Evolutionary conservation across 768 basidiomycete genomes (phyloP).

Genomic region (Stropharia rugosoannulata): DNA sequence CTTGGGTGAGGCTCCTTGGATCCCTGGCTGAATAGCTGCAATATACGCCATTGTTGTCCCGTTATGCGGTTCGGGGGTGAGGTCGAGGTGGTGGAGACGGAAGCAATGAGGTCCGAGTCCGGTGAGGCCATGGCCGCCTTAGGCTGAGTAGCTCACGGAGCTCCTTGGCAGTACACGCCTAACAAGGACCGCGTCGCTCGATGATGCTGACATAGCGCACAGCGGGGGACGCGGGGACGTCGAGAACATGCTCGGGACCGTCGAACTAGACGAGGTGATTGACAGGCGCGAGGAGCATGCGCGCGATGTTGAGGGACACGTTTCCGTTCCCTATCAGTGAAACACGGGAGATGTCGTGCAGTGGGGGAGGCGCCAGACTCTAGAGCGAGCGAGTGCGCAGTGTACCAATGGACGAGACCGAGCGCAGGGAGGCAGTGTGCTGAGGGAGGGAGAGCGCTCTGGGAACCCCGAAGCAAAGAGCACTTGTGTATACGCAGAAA

Average conservation of each 20-base stretch:
- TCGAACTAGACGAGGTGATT: slow-evolving; percentile 68
- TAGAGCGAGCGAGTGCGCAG: too few species aligned
- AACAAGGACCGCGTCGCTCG: slow-evolving; percentile 81
- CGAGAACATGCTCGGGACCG: slow-evolving; percentile 73
- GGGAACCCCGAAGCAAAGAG: slow-evolving; percentile 88
- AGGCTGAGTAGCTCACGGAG: slow-evolving; percentile 79
- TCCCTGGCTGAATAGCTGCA: slow-evolving; percentile 67
- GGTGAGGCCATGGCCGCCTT: slow-evolving; percentile 70
- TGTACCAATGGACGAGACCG: slow-evolving; percentile 99
- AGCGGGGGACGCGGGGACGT: slow-evolving; percentile 56
- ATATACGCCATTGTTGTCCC: slow-evolving; percentile 63
- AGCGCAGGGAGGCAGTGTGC: slow-evolving; percentile 64
- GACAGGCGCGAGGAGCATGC: slow-evolving; percentile 80
- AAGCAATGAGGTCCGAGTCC: too few species aligned
- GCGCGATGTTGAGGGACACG: slow-evolving; percentile 88
- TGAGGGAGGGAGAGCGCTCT: slow-evolving; percentile 46
- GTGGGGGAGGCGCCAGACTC: too few species aligned
- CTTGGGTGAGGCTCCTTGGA: too few species aligned
- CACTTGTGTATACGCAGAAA: slow-evolving; percentile 79
- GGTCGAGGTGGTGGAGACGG: slow-evolving; percentile 12
- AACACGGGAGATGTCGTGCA: slow-evolving; percentile 63
- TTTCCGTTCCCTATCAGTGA: too few species aligned
- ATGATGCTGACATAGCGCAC: slow-evolving; percentile 82
- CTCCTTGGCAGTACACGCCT: slow-evolving; percentile 94
- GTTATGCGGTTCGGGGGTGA: too few species aligned